These are phyloP conservation scores for Paramecium octaurelia DNA, from an alignment of 73 alveolate genomes.

Conservation along the genomic window DNA sequence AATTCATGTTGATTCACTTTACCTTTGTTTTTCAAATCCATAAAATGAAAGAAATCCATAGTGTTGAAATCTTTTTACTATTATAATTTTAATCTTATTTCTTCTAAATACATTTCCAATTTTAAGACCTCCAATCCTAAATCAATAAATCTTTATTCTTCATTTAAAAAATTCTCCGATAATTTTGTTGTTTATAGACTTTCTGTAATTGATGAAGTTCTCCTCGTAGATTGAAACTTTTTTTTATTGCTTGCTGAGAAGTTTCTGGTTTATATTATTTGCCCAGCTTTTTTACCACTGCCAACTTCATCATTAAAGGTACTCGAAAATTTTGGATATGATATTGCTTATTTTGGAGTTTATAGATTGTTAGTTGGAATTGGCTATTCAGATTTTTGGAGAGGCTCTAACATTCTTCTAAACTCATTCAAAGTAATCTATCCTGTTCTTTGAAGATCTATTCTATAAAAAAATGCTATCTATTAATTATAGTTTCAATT, in stretches of 20 bases:
- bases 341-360: neutral
- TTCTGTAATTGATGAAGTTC: neutral
- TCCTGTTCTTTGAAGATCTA: slow-evolving; percentile 9
- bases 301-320: neutral
- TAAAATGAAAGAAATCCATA: slow-evolving; percentile 44
- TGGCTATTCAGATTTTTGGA: neutral
- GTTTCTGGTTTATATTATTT: neutral
- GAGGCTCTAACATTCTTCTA: neutral
- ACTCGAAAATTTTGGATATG: neutral
- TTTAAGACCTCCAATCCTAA: neutral
- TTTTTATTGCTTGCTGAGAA: neutral
- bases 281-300: neutral
- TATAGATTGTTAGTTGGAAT: neutral
- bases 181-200: neutral
- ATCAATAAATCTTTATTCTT: neutral
- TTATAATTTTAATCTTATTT: neutral
- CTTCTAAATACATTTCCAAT: slow-evolving; percentile 34
- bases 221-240: neutral
- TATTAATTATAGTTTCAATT: neutral
- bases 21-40: slow-evolving; percentile 3
- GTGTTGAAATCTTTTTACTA: neutral
- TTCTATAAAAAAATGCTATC: neutral
- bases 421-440: neutral
- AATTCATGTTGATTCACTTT: slow-evolving; percentile 12
- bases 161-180: neutral